Evolutionary conservation across 768 basidiomycete genomes (phyloP), one percentile per base, ranked within the genome.

Genomic region (Tylopilus balloui): DNA sequence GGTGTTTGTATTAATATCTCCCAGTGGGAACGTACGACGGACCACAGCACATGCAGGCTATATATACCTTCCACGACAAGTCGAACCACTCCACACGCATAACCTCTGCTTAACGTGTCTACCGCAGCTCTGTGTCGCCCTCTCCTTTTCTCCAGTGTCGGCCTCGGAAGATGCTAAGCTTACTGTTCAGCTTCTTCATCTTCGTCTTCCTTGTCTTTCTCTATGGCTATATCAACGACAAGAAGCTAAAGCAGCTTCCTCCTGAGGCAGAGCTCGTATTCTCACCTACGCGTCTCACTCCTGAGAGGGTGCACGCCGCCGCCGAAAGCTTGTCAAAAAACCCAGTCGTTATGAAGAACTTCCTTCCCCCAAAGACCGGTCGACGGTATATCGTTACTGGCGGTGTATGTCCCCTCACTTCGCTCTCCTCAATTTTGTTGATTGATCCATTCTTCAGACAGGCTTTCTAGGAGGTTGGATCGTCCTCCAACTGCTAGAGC

Each of bases 401-500:
- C 47, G 87, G 88, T 56, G 85, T 86, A 61, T 53, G 78, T 76
- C 37, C 34, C 19, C 7, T 23, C 14, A 13, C 7, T 44, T 21
- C 25, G n/a, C 44, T 34, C 38, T 9, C 10, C 1, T 5, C 39
- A 13, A 3, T 23, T 27, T 31, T 6, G 24, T n/a, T 17, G 20
- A 10, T 44, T 43, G 21, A 55, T 31, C 29, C 1, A 43, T 11
- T 24, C 21, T 23, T 40, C 28, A 88, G 86, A 79, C 80, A 4
- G 87, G 87, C 1, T 88, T 88, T 51, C 65, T 88, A 3, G 87
- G 87, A 12, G 84, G 85, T 7, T 90, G 88, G 88, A 81, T 90
- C 31, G 81, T 84, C 4, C 70, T 79, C 0, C 79, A 86, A 37
- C 70, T 90, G 2, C 50, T 89, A 4, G 72, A 80, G 44, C 79